Base-by-base conservation (phyloP, 495 filamentous ascomycete genomes). In the Neurospora sp. region DNA sequence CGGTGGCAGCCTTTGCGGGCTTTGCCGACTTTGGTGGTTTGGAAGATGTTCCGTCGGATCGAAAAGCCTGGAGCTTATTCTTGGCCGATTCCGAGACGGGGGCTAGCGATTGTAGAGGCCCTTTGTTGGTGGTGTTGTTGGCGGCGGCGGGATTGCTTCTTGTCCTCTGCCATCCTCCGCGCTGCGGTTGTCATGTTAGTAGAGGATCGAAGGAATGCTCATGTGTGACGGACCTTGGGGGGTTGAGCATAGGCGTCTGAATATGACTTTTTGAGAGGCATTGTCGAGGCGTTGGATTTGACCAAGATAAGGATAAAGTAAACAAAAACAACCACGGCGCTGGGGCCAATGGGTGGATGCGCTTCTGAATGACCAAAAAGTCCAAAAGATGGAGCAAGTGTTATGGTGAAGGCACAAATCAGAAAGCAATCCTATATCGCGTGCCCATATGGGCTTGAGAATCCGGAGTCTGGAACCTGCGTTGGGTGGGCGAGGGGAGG, bases 221-320 rank as follows among this genome's bases (percentile, higher is more conserved):
- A 48, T 22, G 22, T 10, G n/a, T 4, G 44, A 73, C 73, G 31
- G 20, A 78, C 77, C 71, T 77, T 79, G 22, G 73, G 39, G 9
- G 48, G 44, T 39, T 73, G 75, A 37, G 77, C 76, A 73, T 81
- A 82, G 72, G 82, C 81, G 44, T 87, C 85, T 11, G 86, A 87
- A 72, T 83, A 84, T 3, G 86, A 87, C 74, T 86, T 87, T 71
- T 85, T 80, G 70, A 86, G 81, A 72, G 84, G 84, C 85, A 86
- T 85, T 40, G 73, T 18, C 10, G 59, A 31, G 71, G 27, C 44
- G 68, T 69, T 68, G 68, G 37, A 14, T 18, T 59, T 12, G 53
- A 38, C 22, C 37, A 44, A 69, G 5, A 69, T 69, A 42, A 72
- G 35, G 40, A 69, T 65, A 65, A 65, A 65, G 53, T 65, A 65